These are phyloP conservation scores for Cystofilobasidium ferigula DNA, from an alignment of 768 basidiomycete genomes.

Conservation along the genomic window DNA sequence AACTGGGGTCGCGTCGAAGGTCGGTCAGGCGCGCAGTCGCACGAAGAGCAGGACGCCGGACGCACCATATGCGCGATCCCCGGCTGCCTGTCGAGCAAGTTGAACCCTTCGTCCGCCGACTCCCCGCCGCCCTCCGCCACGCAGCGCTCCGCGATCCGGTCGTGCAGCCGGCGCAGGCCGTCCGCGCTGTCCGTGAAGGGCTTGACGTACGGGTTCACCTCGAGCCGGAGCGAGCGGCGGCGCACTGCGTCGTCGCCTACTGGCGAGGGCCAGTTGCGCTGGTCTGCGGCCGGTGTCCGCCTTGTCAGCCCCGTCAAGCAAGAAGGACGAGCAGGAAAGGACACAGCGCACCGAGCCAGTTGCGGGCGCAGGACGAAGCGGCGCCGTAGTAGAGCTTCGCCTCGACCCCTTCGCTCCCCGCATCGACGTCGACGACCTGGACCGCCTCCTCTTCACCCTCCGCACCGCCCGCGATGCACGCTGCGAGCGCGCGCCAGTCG, in stretches of 20 bases:
- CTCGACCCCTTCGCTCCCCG: conserved; percentile 10
- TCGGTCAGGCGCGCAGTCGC: not conserved
- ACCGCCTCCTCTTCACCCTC: not conserved
- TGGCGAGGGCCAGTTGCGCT: not conserved
- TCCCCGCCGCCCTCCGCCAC: not conserved
- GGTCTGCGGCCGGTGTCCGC: not conserved
- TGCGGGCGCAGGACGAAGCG: not conserved
- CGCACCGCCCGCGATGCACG: not conserved
- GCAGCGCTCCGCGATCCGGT: not conserved
- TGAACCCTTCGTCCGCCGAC: not conserved
- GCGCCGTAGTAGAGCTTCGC: conserved; percentile 5
- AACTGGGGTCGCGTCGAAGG: not conserved
- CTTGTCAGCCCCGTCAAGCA: not conserved
- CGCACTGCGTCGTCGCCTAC: not conserved
- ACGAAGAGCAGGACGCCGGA: not conserved
- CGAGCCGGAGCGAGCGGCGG: not conserved
- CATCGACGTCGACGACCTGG: conserved; percentile 2
- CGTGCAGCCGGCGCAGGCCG: not conserved
- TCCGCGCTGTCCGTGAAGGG: not conserved
- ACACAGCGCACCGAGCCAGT: conserved; percentile 1
- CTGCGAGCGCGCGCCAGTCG: not conserved
- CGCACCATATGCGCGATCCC: not conserved
- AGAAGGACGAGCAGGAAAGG: not conserved
- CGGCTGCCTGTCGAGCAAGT: not conserved
- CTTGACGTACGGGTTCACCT: not conserved